phyloP scores from a whole-genome alignment of 192 early-diverging fungal genomes.

The Coemansia sp. region DNA sequence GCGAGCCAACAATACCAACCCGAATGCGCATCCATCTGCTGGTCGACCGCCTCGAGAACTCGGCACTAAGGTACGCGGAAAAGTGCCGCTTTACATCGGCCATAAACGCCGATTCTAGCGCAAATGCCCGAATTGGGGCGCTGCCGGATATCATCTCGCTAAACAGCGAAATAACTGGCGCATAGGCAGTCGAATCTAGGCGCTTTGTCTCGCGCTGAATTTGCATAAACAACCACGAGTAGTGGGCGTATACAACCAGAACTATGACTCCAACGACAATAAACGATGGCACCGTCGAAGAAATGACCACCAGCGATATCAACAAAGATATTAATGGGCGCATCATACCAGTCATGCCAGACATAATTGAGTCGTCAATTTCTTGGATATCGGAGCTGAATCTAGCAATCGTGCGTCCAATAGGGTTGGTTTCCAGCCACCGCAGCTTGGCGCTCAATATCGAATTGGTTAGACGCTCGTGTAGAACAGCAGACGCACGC shows the following conservation, averaged over 20 bases:
- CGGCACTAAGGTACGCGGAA: conserved; percentile 74
- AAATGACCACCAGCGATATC: conserved; percentile 60
- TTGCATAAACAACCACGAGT: conserved; percentile 68
- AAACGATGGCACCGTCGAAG: conserved; percentile 67
- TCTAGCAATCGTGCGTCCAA: conserved; percentile 78
- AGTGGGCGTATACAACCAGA: conserved; percentile 60
- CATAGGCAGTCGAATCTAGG: conserved; percentile 66
- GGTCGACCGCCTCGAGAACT: conserved; percentile 72
- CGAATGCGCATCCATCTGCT: conserved; percentile 81
- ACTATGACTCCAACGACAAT: conserved; percentile 65
- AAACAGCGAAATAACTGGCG: conserved; percentile 74
- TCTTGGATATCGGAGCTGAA: conserved; percentile 80
- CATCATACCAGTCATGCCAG: conserved; percentile 57
- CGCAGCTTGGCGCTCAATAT: conserved; percentile 68
- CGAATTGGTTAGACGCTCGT: conserved; percentile 55
- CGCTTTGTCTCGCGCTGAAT: conserved; percentile 83
- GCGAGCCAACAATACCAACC: conserved; percentile 68
- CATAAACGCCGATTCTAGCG: conserved; percentile 66
- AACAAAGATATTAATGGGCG: conserved; percentile 54
- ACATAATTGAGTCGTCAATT: conserved; percentile 69
- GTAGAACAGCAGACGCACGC: conserved; percentile 55
- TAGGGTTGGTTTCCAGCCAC: conserved; percentile 82
- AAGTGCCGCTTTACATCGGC: conserved; percentile 57
- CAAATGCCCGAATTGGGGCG: conserved; percentile 77
- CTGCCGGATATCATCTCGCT: conserved; percentile 72